Conservation (phyloP, 148 eudicot genomes). For the Talinum fruticosum region DNA sequence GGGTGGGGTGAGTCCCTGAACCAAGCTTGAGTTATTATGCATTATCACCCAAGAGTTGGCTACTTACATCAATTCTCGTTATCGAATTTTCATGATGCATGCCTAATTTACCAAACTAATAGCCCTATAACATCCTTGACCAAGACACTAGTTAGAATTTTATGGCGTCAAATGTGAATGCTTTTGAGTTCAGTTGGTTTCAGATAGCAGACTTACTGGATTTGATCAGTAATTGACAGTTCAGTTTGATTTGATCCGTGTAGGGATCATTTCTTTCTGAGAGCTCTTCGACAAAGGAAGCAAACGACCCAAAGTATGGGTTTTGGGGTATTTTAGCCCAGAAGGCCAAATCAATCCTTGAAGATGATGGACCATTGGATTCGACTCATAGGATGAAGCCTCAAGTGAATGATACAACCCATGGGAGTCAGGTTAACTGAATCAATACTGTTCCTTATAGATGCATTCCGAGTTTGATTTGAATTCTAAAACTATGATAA, state of each 20-base stretch:
- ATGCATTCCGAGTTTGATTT: not conserved
- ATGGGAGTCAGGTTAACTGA: not conserved
- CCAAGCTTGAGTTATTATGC: not conserved
- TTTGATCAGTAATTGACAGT: not conserved
- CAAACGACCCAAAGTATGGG: not conserved
- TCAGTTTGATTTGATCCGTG: not conserved
- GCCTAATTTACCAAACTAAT: not conserved
- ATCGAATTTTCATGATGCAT: not conserved
- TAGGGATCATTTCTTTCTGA: not conserved
- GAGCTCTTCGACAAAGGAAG: not conserved
- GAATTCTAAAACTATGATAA: not conserved
- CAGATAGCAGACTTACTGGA: not conserved
- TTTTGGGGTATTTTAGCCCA: conserved; percentile 10
- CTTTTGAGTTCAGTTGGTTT: not conserved
- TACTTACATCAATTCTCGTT: not conserved
- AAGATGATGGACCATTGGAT: not conserved
- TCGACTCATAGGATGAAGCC: not conserved
- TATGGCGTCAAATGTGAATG: not conserved
- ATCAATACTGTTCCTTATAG: not conserved
- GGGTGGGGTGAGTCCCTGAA: not conserved
- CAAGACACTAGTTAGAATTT: not conserved
- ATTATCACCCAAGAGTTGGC: not conserved
- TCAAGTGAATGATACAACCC: not conserved
- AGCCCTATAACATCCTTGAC: too few relatives aligned
- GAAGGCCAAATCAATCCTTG: conserved; percentile 3